Base-by-base conservation (phyloP, 2,329 filamentous ascomycete species). In the Sporothrix brunneoviolacea region DNA sequence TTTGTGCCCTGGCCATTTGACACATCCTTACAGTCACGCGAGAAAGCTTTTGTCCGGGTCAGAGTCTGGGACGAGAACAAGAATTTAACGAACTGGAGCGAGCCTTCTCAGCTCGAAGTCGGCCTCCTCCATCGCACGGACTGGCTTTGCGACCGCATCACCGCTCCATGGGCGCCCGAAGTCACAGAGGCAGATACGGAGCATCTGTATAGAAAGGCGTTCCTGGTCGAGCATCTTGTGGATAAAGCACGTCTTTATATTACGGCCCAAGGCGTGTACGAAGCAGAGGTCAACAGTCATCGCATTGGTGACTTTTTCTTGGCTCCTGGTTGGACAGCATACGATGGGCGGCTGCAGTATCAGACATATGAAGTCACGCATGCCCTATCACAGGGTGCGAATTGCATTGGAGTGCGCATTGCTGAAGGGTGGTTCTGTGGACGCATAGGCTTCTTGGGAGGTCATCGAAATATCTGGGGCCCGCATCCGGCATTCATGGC, bases 391-490 rank as follows among this genome's bases (percentile, higher is more conserved):
- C 57, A 57, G 4, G 48, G 55, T 3, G 58, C 55, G 4, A 53
- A 42, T 9, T 57, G 60, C 0, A 59, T 74, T 40, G 65, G 59
- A 2, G 64, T 68, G 3, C 64, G 68, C 12, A 65, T 74, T 22
- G 70, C 61, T 6, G 70, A 72, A 57, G 72, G 72, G 1, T 75
- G 71, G 72, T 74, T 64, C 45, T 54, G 58, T 44, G 66, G 67
- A 4, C 59, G 66, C 9, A 55, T 70, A 5, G 61, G 62, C 2
- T 35, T 49, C 7, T 32, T 19, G 7, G 50, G 33, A 16, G 39
- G 30, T 13, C 18, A 7, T 1, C 63, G 69, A 8, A 64, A 65
- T 16, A 64, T 67, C 28, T 71, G 66, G 43, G 72, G 72, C 4
- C 61, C 69, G 18, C 63, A 60, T 1, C 57, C 72, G 2, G 69